Percentiles rank a stretch among this genome's conserved stretches.
phyloP scores from a whole-genome alignment of 2,329 filamentous ascomycete genomes.

The Claviceps sp. region DNA sequence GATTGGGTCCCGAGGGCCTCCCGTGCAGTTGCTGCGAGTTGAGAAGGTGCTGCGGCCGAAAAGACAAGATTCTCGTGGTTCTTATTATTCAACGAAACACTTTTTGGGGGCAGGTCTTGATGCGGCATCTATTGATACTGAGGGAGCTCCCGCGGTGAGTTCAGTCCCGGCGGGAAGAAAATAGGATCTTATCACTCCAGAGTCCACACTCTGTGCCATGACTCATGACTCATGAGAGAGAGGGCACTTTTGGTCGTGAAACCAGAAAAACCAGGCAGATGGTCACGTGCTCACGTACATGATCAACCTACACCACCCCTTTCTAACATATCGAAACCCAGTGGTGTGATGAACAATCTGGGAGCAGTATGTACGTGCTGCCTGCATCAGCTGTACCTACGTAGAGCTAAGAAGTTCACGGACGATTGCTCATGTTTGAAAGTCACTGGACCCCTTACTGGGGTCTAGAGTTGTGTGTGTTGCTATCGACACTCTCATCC shows the following conservation, averaged over 20 bases:
- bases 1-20: constrained; percentile 25
- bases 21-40: not conserved
- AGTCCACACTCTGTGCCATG: not conserved
- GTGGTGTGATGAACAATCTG: not conserved
- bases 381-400: not conserved
- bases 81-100: not conserved
- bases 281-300: not conserved
- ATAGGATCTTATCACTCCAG: no score
- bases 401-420: not conserved
- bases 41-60: not conserved
- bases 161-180: not conserved
- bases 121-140: not conserved
- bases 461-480: not conserved
- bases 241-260: not conserved
- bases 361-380: not conserved
- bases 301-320: not conserved
- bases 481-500: constrained; percentile 4
- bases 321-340: not conserved
- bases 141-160: no score
- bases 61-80: not conserved
- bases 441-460: not conserved
- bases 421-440: not conserved
- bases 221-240: not conserved
- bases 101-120: not conserved
- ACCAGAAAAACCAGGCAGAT: not conserved